These are phyloP conservation scores for Pseudozyma tsukubaensis DNA, from an alignment of 1,284 basidiomycete species.

Conservation along the genomic window DNA sequence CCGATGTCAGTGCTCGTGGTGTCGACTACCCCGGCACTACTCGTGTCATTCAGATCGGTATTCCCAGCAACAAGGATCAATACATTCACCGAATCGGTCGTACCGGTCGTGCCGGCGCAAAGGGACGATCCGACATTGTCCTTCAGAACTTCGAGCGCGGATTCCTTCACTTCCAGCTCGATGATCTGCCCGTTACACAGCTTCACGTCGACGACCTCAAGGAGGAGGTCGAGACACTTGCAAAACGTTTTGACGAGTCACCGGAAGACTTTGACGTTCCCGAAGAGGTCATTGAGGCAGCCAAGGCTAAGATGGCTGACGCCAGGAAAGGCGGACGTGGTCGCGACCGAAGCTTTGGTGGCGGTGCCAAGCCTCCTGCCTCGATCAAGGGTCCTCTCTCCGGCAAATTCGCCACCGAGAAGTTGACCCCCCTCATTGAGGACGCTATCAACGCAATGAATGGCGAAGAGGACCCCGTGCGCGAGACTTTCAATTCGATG, in stretches of 20 bases:
- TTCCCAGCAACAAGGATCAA: slow-evolving; percentile 78
- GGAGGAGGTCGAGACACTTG: slow-evolving; percentile 73
- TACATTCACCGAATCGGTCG: slow-evolving; percentile 93
- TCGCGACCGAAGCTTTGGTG: neutral
- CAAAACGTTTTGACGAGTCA: slow-evolving; percentile 73
- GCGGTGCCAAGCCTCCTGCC: slow-evolving; percentile 14
- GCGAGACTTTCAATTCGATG: slow-evolving; percentile 38
- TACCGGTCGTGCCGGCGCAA: slow-evolving; percentile 81
- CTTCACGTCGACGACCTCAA: slow-evolving; percentile 73
- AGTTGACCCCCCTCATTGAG: slow-evolving; percentile 19
- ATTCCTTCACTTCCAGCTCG: slow-evolving; percentile 78
- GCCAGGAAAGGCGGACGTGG: slow-evolving; percentile 8
- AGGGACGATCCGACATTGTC: slow-evolving; percentile 86
- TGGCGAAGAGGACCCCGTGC: slow-evolving; percentile 20
- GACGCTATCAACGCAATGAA: slow-evolving; percentile 16
- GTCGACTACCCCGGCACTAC: slow-evolving; percentile 79
- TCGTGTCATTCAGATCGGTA: slow-evolving; percentile 90
- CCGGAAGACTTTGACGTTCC: slow-evolving; percentile 62
- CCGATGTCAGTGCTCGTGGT: slow-evolving; percentile 70
- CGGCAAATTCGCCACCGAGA: slow-evolving; percentile 30
- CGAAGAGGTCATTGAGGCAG: slow-evolving; percentile 16
- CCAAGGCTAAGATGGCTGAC: slow-evolving; percentile 16
- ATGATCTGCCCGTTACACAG: slow-evolving; percentile 79
- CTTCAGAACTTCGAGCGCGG: slow-evolving; percentile 84
- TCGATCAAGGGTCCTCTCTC: slow-evolving; percentile 33